Conservation (phyloP, 805 yeast species). For the Candida takata region DNA sequence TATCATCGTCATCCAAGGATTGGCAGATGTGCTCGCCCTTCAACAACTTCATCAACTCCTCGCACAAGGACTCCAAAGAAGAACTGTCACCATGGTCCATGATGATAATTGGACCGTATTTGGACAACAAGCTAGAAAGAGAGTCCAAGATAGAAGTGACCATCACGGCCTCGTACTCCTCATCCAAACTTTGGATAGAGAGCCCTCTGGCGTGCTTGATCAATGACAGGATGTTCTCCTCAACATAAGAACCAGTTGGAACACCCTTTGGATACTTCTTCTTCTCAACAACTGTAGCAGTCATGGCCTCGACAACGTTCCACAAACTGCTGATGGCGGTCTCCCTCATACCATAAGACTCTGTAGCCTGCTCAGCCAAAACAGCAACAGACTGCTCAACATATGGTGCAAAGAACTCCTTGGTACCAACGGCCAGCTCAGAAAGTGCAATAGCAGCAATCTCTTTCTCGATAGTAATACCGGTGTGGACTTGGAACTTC, state of each 20-base stretch:
- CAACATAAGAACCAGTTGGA: conserved; percentile 53
- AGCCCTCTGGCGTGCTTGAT: conserved; percentile 60
- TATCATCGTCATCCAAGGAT: conserved; percentile 60
- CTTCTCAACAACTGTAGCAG: conserved; percentile 41
- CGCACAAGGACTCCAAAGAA: conserved; percentile 60
- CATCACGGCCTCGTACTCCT: conserved; percentile 80
- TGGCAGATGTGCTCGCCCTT: conserved; percentile 84
- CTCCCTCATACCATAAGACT: conserved; percentile 87
- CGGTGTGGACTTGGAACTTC: conserved; percentile 83
- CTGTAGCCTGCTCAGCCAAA: conserved; percentile 66
- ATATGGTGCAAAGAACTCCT: conserved; percentile 69
- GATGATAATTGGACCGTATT: conserved; percentile 65
- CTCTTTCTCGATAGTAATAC: conserved; percentile 92
- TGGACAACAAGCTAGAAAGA: conserved; percentile 57
- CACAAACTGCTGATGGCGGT: conserved; percentile 78
- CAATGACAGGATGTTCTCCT: conserved; percentile 48
- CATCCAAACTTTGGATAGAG: conserved; percentile 56
- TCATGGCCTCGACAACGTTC: conserved; percentile 72
- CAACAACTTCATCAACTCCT: conserved; percentile 63
- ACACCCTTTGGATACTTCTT: conserved; percentile 56
- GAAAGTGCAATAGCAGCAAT: conserved; percentile 87
- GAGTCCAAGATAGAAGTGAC: conserved; percentile 73
- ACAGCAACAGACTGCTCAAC: conserved; percentile 63
- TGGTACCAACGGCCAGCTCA: conserved; percentile 84
- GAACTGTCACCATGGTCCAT: conserved; percentile 53